These are phyloP conservation scores for Rhizopogon rudus DNA, from an alignment of 768 basidiomycete genomes.

Conservation along the genomic window DNA sequence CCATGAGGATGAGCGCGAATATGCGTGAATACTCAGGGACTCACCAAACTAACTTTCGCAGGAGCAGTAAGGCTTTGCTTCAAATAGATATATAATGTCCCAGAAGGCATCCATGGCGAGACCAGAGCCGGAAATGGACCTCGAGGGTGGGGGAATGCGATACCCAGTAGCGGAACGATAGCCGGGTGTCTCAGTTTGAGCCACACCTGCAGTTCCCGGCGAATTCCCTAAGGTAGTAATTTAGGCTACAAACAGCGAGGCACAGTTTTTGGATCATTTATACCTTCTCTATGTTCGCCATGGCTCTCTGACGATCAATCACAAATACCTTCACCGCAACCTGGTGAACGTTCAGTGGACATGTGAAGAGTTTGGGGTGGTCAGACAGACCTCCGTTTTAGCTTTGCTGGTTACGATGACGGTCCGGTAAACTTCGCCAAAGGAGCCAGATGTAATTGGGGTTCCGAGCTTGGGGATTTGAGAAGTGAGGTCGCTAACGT, in stretches of 20 bases:
- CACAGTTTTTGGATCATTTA: no score
- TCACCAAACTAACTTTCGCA: background rate
- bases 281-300: no score
- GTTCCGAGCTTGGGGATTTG: background rate
- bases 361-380: background rate
- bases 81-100: background rate
- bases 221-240: constrained; percentile 3
- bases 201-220: constrained; percentile 18
- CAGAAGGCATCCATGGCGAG: background rate
- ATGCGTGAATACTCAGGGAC: background rate
- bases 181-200: constrained; percentile 11
- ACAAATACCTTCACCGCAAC: background rate
- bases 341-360: background rate
- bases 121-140: background rate
- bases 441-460: background rate
- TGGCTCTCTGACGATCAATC: background rate
- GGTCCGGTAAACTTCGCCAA: constrained; percentile 4
- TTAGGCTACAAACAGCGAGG: no score
- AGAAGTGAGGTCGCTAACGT: background rate
- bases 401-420: background rate
- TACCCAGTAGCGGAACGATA: constrained; percentile 13
- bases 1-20: background rate
- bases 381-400: background rate
- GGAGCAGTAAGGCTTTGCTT: no score
- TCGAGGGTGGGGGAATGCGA: background rate